These are phyloP conservation scores for Eragrostis tef DNA, from an alignment of 202 grass and related monocot genomes.

Conservation along the genomic window DNA sequence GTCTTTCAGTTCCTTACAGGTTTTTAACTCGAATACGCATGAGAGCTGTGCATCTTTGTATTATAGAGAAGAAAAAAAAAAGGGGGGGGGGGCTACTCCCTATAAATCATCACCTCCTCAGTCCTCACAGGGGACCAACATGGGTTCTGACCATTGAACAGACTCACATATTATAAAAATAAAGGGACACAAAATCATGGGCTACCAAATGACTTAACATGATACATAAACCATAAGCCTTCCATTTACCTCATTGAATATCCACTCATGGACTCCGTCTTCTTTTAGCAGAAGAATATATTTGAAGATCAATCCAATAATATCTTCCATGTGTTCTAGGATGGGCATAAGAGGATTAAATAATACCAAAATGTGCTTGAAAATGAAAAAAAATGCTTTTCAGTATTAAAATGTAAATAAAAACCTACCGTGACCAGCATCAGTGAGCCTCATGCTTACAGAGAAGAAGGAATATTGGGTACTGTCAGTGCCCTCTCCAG, in stretches of 20 bases:
- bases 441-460: constrained; percentile 78
- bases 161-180: not conserved
- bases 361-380: constrained; percentile 27
- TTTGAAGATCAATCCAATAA: constrained; percentile 83
- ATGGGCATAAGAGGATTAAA: constrained; percentile 26
- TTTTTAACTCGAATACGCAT: too few relatives aligned
- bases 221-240: constrained; percentile 21
- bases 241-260: constrained; percentile 81
- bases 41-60: too few relatives aligned
- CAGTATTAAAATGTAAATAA: constrained; percentile 14
- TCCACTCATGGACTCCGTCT: constrained; percentile 73
- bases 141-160: too few relatives aligned
- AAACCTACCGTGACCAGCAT: constrained; percentile 80
- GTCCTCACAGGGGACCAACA: too few relatives aligned
- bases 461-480: constrained; percentile 78
- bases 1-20: not conserved
- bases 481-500: constrained; percentile 61
- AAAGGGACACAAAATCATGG: constrained; percentile 18
- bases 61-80: too few relatives aligned
- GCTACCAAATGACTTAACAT: not conserved
- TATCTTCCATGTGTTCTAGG: constrained; percentile 83
- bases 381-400: constrained; percentile 27
- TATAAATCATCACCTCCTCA: too few relatives aligned
- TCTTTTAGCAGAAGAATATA: constrained; percentile 76
- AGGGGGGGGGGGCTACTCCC: too few relatives aligned